Evolutionary conservation across 2,329 filamentous ascomycete species (phyloP).

Genomic region (Geosmithia putterillii): DNA sequence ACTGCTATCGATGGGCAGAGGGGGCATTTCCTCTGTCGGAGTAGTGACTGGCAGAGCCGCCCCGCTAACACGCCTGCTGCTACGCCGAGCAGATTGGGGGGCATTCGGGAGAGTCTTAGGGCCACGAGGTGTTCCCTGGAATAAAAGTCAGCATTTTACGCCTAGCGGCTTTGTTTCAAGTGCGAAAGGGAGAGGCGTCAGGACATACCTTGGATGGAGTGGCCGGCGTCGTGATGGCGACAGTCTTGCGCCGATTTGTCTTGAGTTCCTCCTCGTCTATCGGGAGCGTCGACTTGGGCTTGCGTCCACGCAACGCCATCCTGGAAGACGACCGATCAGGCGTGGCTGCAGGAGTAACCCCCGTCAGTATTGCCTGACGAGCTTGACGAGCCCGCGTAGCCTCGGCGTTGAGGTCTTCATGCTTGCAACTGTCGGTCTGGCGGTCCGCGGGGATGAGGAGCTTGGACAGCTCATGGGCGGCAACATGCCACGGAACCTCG

Average conservation of each 20-base stretch:
- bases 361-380: constrained; percentile 39
- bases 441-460: constrained; percentile 67
- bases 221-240: constrained; percentile 29
- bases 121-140: constrained; percentile 12
- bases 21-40: constrained; percentile 8
- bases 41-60: constrained; percentile 22
- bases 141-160: constrained; percentile 12
- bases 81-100: constrained; percentile 16
- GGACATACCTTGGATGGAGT: constrained; percentile 15
- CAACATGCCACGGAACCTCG: constrained; percentile 74
- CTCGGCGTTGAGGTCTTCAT: constrained; percentile 67
- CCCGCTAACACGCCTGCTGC: constrained; percentile 36
- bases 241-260: constrained; percentile 47
- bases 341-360: constrained; percentile 13
- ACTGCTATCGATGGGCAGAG: constrained; percentile 2
- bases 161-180: background rate
- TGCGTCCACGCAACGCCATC: constrained; percentile 65
- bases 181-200: background rate
- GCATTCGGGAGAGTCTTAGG: constrained; percentile 12
- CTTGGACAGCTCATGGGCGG: constrained; percentile 73
- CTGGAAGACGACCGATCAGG: constrained; percentile 37
- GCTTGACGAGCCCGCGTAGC: constrained; percentile 52
- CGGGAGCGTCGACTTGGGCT: constrained; percentile 41
- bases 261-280: constrained; percentile 29
- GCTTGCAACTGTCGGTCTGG: constrained; percentile 61